phyloP scores from a whole-genome alignment of 371 early-diverging fungal genomes.

The Lichtheimia corymbifera region DNA sequence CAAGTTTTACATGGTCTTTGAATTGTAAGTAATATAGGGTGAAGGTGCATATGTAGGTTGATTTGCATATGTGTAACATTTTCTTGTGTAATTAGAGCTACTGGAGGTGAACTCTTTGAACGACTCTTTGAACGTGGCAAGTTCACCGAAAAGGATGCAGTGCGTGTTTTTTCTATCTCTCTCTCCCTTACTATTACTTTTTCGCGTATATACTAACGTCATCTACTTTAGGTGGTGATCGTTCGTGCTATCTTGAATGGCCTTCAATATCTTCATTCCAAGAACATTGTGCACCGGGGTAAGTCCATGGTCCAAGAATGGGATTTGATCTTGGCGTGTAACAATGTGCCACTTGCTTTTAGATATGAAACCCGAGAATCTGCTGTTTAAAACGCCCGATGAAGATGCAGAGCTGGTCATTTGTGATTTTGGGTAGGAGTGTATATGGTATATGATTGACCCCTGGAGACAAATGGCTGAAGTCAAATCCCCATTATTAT shows the following conservation, averaged over 20 bases:
- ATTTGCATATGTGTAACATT: not conserved
- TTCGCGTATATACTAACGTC: not conserved
- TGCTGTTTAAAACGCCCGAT: slow-evolving; percentile 63
- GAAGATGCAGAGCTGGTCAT: slow-evolving; percentile 61
- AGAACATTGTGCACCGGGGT: slow-evolving; percentile 71
- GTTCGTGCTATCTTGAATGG: slow-evolving; percentile 66
- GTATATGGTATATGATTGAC: not conserved
- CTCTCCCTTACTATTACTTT: no score
- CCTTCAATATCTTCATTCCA: slow-evolving; percentile 66
- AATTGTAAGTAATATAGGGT: slow-evolving; percentile 53
- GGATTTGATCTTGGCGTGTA: no score
- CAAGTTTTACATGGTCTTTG: slow-evolving; percentile 87
- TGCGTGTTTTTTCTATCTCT: slow-evolving; percentile 20
- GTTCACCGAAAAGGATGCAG: slow-evolving; percentile 87
- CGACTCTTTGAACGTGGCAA: slow-evolving; percentile 80
- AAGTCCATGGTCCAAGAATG: slow-evolving; percentile 2
- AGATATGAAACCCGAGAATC: slow-evolving; percentile 84
- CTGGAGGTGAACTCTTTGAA: slow-evolving; percentile 92
- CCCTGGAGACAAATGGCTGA: no score
- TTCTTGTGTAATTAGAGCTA: slow-evolving; percentile 42
- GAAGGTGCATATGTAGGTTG: not conserved
- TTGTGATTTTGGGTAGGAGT: slow-evolving; percentile 64
- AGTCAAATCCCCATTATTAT: not conserved
- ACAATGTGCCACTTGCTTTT: not conserved
- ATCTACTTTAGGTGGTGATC: slow-evolving; percentile 37